Conservation (phyloP, 2,329 filamentous ascomycete genomes). For the Rugonectria rugulosa region DNA sequence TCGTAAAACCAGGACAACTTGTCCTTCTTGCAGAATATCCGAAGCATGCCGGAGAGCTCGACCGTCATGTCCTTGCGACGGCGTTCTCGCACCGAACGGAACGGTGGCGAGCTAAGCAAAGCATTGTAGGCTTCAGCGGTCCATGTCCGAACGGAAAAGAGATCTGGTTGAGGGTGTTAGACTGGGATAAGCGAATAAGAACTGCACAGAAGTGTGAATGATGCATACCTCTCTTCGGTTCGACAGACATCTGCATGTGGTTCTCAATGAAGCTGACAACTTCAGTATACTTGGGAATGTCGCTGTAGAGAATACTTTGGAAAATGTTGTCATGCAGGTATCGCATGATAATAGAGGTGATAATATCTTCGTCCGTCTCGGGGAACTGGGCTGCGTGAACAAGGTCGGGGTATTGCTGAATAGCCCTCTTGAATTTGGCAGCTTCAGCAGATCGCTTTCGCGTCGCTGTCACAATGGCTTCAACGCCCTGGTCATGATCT, state of each 20-base stretch:
- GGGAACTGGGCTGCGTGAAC: slow-evolving; percentile 42
- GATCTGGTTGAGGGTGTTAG: slow-evolving; percentile 35
- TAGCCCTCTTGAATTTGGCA: slow-evolving; percentile 34
- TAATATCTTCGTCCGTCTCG: slow-evolving; percentile 49
- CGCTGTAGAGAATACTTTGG: slow-evolving; percentile 42
- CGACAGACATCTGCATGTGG: slow-evolving; percentile 44
- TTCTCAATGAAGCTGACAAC: slow-evolving; percentile 45
- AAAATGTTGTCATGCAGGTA: slow-evolving; percentile 47
- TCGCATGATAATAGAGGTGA: slow-evolving; percentile 46
- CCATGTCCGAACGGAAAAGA: slow-evolving; percentile 48
- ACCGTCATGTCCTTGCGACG: slow-evolving; percentile 38
- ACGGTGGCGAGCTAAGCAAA: slow-evolving; percentile 42
- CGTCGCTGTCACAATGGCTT: slow-evolving; percentile 29
- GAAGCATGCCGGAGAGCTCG: slow-evolving; percentile 40
- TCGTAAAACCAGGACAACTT: slow-evolving; percentile 32
- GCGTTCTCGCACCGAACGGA: slow-evolving; percentile 33
- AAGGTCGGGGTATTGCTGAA: slow-evolving; percentile 44
- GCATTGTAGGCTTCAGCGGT: slow-evolving; percentile 48
- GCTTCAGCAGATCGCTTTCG: slow-evolving; percentile 37
- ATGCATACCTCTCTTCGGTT: slow-evolving; percentile 47
- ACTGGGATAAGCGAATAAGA: not conserved
- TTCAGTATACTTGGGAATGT: slow-evolving; percentile 32
- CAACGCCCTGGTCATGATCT: slow-evolving; percentile 34
- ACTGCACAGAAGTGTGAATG: not conserved
- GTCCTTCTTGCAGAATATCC: slow-evolving; percentile 39